Evolutionary conservation across 306 rosid species (phyloP).

Genomic region (Rosa multiflora): DNA sequence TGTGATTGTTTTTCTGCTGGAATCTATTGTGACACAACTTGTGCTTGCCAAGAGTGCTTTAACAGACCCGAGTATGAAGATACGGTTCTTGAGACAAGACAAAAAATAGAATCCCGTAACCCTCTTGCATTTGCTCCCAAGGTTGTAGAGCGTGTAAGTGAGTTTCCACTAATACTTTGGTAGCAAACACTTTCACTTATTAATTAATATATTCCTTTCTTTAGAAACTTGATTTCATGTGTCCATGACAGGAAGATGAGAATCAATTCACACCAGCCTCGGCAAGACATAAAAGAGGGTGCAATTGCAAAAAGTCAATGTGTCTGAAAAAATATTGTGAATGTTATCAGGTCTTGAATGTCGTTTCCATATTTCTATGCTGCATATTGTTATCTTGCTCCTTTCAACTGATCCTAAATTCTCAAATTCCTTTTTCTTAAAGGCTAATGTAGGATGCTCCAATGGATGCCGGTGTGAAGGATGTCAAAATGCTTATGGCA

Average conservation of each 20-base stretch:
- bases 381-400: not conserved
- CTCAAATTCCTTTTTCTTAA: slow-evolving; percentile 12
- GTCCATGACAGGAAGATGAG: slow-evolving; percentile 42
- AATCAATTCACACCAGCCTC: slow-evolving; percentile 52
- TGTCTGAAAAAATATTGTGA: slow-evolving; percentile 77
- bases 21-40: slow-evolving; percentile 42
- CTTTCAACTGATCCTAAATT: slow-evolving; percentile 20
- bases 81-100: slow-evolving; percentile 39
- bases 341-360: slow-evolving; percentile 65
- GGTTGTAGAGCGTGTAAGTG: slow-evolving; percentile 33
- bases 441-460: slow-evolving; percentile 79
- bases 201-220: not conserved
- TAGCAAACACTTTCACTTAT: slow-evolving; percentile 22
- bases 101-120: slow-evolving; percentile 54
- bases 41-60: slow-evolving; percentile 68
- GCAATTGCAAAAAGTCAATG: slow-evolving; percentile 75
- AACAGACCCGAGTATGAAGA: slow-evolving; percentile 49
- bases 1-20: slow-evolving; percentile 78
- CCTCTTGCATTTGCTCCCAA: slow-evolving; percentile 71
- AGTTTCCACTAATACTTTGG: slow-evolving; percentile 39
- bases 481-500: slow-evolving; percentile 61
- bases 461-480: slow-evolving; percentile 67
- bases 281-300: slow-evolving; percentile 71
- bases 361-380: not conserved
- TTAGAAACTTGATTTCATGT: slow-evolving; percentile 22